Evolutionary conservation across 805 yeast genomes (phyloP), one percentile per base, ranked within the genome.

Genomic region (Nakazawaea ernobii): DNA sequence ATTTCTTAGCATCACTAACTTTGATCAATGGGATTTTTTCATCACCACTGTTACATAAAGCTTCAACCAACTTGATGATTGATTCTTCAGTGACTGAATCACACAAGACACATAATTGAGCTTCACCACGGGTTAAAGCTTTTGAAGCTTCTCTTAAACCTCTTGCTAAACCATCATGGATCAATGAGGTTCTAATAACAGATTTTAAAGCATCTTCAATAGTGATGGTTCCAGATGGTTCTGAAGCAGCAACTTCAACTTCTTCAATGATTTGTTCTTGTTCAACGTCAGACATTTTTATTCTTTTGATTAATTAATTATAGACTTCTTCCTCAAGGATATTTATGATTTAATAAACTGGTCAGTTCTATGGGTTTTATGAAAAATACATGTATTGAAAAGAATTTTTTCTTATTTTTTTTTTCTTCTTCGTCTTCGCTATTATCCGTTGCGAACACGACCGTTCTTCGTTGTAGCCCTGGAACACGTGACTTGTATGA

Each of bases 111-210:
- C 91, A 86, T 73, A 94, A 81, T 79, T 92, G 95, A 64, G 97
- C 99, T 78, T 91, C 95, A 74, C 96, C 89, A 75, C 89, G 82
- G 69, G 96, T 82, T 63, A 94, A 83, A 75, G 97, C 98, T 87
- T 94, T 94, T 70, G 97, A 88, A 62, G 98, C 95, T 82, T 94
- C 99, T 84, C 98, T 94, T 75, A 94, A 85, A 84, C 99, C 99
- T 82, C 99, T 92, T 74, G 98, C 98, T 77, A 94, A 88, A 79
- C 99, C 99, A 74, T 92, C 97, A 82, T 90, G 95, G 69, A 92
- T 87, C 73, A 94, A 84, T 64, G 99, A 84, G 74, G 94, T 90
- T 85, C 96, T 91, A 72, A 94, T 85, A 71, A 94, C 98, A 70
- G 88, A 94, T 81, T 90, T 89, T 74, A 94, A 81, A 72, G 97